These are phyloP conservation scores for Vitis amurensis DNA, from an alignment of 164 flowering plant genomes.

Conservation along the genomic window DNA sequence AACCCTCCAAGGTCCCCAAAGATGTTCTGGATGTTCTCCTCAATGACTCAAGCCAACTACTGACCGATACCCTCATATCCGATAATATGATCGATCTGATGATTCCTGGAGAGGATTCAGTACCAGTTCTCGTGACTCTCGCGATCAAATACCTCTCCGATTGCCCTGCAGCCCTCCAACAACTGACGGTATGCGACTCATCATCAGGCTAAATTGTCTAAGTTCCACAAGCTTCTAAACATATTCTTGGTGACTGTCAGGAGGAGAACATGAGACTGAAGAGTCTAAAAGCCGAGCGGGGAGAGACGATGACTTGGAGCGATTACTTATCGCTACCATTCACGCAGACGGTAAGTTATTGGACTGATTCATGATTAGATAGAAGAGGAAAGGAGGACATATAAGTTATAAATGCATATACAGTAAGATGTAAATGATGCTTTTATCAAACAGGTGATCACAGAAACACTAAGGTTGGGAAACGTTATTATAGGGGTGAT, in stretches of 20 bases:
- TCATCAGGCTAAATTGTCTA: not conserved
- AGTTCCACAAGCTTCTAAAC: not conserved
- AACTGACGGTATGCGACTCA: constrained; percentile 47
- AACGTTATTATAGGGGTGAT: constrained; percentile 89
- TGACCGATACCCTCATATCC: constrained; percentile 71
- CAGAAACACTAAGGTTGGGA: constrained; percentile 89
- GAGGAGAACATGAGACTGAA: constrained; percentile 83
- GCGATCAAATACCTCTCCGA: constrained; percentile 84
- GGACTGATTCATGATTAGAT: not conserved
- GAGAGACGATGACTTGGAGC: constrained; percentile 53
- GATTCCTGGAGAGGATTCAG: constrained; percentile 98
- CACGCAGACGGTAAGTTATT: constrained; percentile 70
- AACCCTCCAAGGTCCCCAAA: constrained; percentile 28
- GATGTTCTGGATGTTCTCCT: constrained; percentile 79
- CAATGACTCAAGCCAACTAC: constrained; percentile 47
- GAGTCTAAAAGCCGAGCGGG: constrained; percentile 39
- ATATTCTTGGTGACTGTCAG: constrained; percentile 29
- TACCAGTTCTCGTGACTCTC: constrained; percentile 87
- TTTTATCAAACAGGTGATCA: constrained; percentile 63
- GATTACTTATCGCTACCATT: constrained; percentile 78
- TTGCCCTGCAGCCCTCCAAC: constrained; percentile 71
- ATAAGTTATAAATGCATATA: too few relatives aligned
- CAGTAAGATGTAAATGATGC: not conserved
- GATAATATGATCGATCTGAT: constrained; percentile 90
- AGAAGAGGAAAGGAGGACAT: too few relatives aligned